These are phyloP conservation scores for Pelargonium cotyledonis DNA, from an alignment of 441 rosid genomes.

Conservation along the genomic window DNA sequence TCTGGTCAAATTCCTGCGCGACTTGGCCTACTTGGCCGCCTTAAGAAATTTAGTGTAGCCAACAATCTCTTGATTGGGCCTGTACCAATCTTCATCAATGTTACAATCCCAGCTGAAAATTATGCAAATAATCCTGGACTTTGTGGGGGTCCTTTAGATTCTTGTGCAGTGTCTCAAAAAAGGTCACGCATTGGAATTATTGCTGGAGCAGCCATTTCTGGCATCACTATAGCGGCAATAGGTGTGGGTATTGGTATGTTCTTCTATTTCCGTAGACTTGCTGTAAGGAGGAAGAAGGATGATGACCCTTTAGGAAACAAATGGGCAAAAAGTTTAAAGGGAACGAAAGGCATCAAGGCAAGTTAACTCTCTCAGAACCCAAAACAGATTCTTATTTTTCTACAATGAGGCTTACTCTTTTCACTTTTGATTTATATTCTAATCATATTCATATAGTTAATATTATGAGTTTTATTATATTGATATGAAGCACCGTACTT, in stretches of 20 bases:
- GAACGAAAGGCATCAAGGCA: conserved; percentile 60
- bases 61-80: conserved; percentile 46
- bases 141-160: conserved; percentile 49
- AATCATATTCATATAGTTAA: not conserved
- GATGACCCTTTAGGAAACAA: conserved; percentile 88
- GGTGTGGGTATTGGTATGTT: conserved; percentile 43
- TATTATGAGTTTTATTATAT: conserved; percentile 11
- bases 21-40: conserved; percentile 36
- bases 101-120: not conserved
- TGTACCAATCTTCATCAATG: conserved; percentile 25
- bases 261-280: conserved; percentile 50
- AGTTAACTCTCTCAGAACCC: conserved; percentile 17
- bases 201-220: conserved; percentile 63
- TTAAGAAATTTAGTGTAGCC: conserved; percentile 42
- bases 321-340: conserved; percentile 77
- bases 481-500: conserved; percentile 18
- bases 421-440: conserved; percentile 2
- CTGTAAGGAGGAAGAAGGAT: conserved; percentile 52
- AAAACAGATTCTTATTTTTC: conserved; percentile 1
- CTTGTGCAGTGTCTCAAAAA: conserved; percentile 23
- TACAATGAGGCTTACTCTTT: conserved; percentile 1
- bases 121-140: conserved; percentile 46
- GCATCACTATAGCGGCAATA: conserved; percentile 60
- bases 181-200: conserved; percentile 33
- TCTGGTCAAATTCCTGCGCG: conserved; percentile 46